These are phyloP conservation scores for Aspergillus sp. DNA, from an alignment of 2,329 filamentous ascomycete species.

Conservation along the genomic window DNA sequence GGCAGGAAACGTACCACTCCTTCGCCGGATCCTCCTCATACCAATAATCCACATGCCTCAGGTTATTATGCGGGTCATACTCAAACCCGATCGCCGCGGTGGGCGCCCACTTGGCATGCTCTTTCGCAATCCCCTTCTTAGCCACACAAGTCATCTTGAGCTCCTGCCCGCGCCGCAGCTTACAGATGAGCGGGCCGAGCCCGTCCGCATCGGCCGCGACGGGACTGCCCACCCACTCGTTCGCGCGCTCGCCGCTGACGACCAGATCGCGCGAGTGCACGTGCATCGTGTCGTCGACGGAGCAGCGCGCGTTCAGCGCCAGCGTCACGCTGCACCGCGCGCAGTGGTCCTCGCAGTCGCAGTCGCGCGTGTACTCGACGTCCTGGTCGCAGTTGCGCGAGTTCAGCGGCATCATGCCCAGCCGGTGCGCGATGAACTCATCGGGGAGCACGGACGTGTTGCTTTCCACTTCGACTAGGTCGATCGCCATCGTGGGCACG, in stretches of 20 bases:
- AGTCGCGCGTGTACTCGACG: conserved; percentile 82
- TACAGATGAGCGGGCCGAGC: conserved; percentile 76
- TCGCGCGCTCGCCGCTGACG: conserved; percentile 59
- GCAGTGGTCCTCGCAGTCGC: conserved; percentile 93
- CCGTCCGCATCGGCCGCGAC: conserved; percentile 76
- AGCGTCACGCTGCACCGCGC: conserved; percentile 82
- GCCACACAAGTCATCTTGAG: conserved; percentile 84
- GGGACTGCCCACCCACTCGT: conserved; percentile 67
- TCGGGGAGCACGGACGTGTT: conserved; percentile 96
- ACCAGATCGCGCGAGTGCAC: conserved; percentile 87
- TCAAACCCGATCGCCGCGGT: conserved; percentile 90
- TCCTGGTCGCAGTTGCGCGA: conserved; percentile 71
- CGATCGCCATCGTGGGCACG: conserved; percentile 88
- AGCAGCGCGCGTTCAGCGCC: conserved; percentile 76
- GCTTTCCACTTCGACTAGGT: conserved; percentile 81
- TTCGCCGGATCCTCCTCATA: conserved; percentile 73
- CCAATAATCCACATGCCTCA: conserved; percentile 88
- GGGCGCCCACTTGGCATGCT: conserved; percentile 96
- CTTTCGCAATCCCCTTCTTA: conserved; percentile 97
- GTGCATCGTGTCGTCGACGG: conserved; percentile 77
- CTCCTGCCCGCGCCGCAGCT: conserved; percentile 82
- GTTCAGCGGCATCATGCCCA: conserved; percentile 81
- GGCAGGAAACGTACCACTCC: conserved; percentile 68
- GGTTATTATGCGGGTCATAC: conserved; percentile 95
- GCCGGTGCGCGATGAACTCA: conserved; percentile 86